phyloP scores from a whole-genome alignment of 2,329 filamentous ascomycete genomes.

The Calonectria naviculata region DNA sequence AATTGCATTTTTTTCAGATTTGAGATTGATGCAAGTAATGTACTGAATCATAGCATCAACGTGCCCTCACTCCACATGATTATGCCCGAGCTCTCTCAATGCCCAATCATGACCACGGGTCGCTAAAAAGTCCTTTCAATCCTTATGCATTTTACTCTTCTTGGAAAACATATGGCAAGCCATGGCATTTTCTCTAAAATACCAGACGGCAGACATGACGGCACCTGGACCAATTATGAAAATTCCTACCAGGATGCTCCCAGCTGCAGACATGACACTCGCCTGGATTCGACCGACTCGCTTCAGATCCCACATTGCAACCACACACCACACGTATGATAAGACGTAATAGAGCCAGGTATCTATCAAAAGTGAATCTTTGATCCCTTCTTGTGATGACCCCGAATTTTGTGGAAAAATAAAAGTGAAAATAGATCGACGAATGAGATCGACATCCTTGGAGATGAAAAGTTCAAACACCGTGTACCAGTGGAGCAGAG shows the following conservation, averaged over 20 bases:
- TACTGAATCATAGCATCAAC: too few relatives aligned
- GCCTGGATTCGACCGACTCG: background rate
- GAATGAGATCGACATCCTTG: background rate
- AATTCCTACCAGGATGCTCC: background rate
- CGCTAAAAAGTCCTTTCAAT: background rate
- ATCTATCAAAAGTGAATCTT: background rate
- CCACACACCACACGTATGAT: conserved; percentile 4
- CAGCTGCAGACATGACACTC: background rate
- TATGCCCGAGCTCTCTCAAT: too few relatives aligned
- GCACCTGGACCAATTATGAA: background rate
- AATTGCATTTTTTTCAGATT: too few relatives aligned
- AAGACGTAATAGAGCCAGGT: background rate
- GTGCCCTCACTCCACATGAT: too few relatives aligned
- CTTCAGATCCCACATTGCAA: background rate
- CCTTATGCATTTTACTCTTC: background rate
- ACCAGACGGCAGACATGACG: background rate
- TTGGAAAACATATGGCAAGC: background rate
- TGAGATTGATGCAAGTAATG: too few relatives aligned
- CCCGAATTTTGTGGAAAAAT: background rate
- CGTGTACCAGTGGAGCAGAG: background rate
- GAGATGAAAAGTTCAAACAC: background rate
- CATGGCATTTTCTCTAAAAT: background rate
- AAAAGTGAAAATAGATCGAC: background rate
- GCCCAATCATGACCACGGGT: too few relatives aligned
- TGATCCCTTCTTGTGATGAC: background rate